Evolutionary conservation across 2,329 filamentous ascomycete genomes (phyloP).

Genomic region (Basipetospora sp.): DNA sequence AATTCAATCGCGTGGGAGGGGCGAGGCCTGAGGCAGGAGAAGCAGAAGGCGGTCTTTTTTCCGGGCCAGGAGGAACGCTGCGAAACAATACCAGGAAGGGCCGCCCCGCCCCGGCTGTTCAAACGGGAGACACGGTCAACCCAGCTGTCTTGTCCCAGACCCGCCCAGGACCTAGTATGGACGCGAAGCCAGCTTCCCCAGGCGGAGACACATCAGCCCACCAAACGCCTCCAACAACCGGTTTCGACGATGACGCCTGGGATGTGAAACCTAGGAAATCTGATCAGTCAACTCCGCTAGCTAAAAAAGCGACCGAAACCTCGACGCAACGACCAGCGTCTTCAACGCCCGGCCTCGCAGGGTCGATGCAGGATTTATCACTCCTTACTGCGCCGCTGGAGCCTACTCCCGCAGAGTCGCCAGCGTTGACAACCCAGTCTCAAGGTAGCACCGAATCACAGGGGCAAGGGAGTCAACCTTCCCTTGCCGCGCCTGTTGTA

Average conservation of each 20-base stretch:
- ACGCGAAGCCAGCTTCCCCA: conserved; percentile 7
- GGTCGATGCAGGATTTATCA: conserved; percentile 48
- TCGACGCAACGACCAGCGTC: no score
- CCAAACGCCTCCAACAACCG: conserved; percentile 26
- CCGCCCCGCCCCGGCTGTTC: conserved; percentile 71
- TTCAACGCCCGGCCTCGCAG: conserved; percentile 28
- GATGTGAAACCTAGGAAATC: conserved; percentile 53
- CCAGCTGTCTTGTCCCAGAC: conserved; percentile 66
- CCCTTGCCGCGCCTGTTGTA: conserved; percentile 62
- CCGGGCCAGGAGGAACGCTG: conserved; percentile 76
- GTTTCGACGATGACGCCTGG: conserved; percentile 96
- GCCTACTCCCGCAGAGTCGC: conserved; percentile 25
- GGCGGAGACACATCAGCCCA: conserved; percentile 9
- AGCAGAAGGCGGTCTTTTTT: conserved; percentile 57
- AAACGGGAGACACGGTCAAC: conserved; percentile 75
- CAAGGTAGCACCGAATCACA: no score
- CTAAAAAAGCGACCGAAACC: no score
- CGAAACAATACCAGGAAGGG: conserved; percentile 91
- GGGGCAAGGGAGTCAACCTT: no score
- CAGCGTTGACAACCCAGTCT: conserved; percentile 4
- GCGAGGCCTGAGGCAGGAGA: conserved; percentile 45
- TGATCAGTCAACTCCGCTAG: no score
- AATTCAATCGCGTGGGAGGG: conserved; percentile 61
- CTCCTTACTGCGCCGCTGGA: conserved; percentile 38
- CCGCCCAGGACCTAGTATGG: conserved; percentile 15